Base-by-base conservation (phyloP, 2,329 filamentous ascomycete genomes). In the Ambrosiella cleistominuta region DNA sequence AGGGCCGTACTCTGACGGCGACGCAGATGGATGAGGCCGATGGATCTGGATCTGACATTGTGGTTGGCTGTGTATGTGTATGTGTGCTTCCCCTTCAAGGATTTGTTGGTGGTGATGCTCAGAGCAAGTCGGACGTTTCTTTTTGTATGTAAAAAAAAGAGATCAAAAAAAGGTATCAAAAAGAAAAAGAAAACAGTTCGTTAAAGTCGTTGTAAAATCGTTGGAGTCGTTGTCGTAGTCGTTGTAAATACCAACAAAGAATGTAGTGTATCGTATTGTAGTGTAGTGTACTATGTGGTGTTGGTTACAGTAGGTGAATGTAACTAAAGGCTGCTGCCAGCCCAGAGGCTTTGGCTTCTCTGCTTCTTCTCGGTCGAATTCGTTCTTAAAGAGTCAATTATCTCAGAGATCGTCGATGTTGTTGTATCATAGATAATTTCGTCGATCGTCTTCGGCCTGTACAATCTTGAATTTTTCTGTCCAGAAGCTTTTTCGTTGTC, bases 1-100 rank as follows among this genome's bases (percentile, higher is more conserved):
- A 86, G 5, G 82, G 82, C 64, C 82, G 79, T 64, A 86, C 82
- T 66, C 82, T 80, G 62, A 86, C 82, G 83, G 78, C 73, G 65
- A 81, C 79, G 54, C 72, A 75, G 66, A 82, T 82, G 47, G 79
- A 81, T 50, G 78, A 80, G 39, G 74, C 74, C 62, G 72, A 71
- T n/a, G 73, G 70, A 61, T 75, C 72, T 62, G 37, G 37, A 39
- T 38, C 19, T 19, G 60, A 57, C 57, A 63, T 62, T 44, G 17
- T 60, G 57, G 35, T 19, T 39, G 12, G 12, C 12, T 17, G 36
- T 36, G 51, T 53, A 38, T 17, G n/a, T 51, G 15, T 35, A 17
- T 51, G 27, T n/a, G 15, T 35, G 49, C 35, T 15, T 51, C n/a
- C 17, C 17, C 44, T 7, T 47, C 11, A 11, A 17, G 17, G 44